Base-by-base conservation (phyloP, 108 stramenopile species). In the Nannochloropsis gaditana region DNA sequence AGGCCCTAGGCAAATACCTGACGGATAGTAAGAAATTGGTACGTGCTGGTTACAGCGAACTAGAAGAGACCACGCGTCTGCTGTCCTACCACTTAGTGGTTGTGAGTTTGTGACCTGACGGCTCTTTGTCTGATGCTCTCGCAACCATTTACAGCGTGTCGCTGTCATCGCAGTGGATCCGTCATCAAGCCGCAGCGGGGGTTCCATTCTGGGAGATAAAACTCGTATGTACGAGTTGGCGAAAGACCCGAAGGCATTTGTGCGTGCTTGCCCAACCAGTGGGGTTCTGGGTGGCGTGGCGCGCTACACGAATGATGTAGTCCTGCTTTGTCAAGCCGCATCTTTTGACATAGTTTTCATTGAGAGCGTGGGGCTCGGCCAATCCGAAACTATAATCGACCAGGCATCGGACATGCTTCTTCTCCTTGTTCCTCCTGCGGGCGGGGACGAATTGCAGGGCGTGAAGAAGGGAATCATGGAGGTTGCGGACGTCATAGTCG, bases 381-480 rank as follows among this genome's bases (percentile, higher is more conserved):
- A 99, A 87, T 93, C 92, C 11, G 98, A 99, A 91, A 93, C 98
- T 9, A 94, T 95, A 79, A 91, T 97, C 50, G 92, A 94, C 82
- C 86, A 94, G 85, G 92, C 92, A 41, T 94, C 95, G 86, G 98
- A 99, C 89, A 90, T 96, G 88, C 84, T 96, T n/a, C 81, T 97
- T 15, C 90, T 99, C 85, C 44, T 98, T 73, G 85, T 97, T 41
- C 93, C 97, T 43, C 98, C 98, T 1, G 96, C 93, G 9, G 95
- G 96, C 42, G 98, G 98, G n/a, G 98, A 99, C 89, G 95, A 90
- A 44, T 84, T 96, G 81, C 96, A 97, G 91, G 97, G 96, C 82
- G 92, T 93, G 21, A 99, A 99, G 85, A 98, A 98, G 84, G 98
- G 98, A 17, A 97, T 99, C 87, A 92, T 99, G 42, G 98, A 99